Conservation (phyloP, 768 basidiomycete genomes). For the Boletus coccyginus region DNA sequence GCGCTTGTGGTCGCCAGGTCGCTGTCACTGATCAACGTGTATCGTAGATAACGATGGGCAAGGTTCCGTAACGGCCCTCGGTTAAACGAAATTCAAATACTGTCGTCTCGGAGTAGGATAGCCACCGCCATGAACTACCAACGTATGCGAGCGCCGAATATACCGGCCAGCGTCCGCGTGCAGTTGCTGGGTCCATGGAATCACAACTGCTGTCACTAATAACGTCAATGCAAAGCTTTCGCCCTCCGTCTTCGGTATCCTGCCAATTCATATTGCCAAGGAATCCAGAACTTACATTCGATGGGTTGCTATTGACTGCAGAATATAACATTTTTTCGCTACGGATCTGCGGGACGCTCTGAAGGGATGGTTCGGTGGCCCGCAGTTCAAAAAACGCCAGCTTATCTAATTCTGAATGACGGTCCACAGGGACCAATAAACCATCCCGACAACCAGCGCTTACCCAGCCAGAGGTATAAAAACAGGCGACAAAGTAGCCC, state of each 20-base stretch:
- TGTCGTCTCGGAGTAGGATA: not conserved
- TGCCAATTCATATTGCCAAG: too few species aligned
- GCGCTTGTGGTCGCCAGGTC: not conserved
- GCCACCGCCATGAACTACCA: not conserved
- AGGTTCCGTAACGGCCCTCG: not conserved
- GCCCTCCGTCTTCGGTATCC: not conserved
- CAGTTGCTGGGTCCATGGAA: not conserved
- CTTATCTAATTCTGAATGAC: not conserved
- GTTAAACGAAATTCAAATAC: not conserved
- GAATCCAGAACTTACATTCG: not conserved
- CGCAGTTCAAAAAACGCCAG: not conserved
- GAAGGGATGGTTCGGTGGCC: not conserved
- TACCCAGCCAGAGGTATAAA: not conserved
- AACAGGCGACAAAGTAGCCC: not conserved
- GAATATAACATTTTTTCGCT: not conserved
- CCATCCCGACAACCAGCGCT: too few species aligned
- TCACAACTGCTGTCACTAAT: not conserved
- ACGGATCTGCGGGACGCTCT: not conserved
- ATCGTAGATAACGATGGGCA: not conserved
- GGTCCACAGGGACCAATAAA: not conserved
- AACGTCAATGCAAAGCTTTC: not conserved
- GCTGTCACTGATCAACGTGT: not conserved
- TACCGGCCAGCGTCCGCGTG: not conserved
- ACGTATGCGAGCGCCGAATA: not conserved
- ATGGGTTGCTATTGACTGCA: not conserved